Evolutionary conservation across 1,284 basidiomycete genomes (phyloP).

Genomic region (Papiliotrema flavescens): DNA sequence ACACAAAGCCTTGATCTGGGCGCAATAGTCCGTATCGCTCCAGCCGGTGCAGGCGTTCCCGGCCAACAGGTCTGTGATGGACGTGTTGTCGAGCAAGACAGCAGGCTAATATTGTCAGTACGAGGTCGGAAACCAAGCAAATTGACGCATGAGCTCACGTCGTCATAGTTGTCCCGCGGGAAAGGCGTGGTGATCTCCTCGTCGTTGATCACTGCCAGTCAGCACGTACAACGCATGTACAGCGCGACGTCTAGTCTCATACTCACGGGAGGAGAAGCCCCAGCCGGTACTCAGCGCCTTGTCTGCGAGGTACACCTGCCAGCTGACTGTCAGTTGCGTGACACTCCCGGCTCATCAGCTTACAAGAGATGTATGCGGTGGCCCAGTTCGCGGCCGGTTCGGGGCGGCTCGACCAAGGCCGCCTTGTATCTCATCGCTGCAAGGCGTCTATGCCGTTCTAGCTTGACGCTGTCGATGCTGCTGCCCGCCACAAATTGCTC

Average conservation of each 20-base stretch:
- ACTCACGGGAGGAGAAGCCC: slow-evolving; percentile 25
- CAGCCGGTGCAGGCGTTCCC: slow-evolving; percentile 1
- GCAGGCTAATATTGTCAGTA: slow-evolving; percentile 9
- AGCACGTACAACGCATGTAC: background rate
- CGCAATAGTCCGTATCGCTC: slow-evolving; percentile 17
- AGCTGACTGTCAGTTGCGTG: slow-evolving; percentile 20
- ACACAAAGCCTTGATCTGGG: slow-evolving; percentile 24
- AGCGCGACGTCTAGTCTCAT: slow-evolving; percentile 9
- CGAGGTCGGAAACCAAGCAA: background rate
- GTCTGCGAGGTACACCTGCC: slow-evolving; percentile 34
- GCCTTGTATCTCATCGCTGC: slow-evolving; percentile 24
- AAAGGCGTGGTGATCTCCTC: slow-evolving; percentile 45
- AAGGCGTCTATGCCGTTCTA: slow-evolving; percentile 17
- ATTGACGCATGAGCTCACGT: background rate
- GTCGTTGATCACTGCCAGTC: slow-evolving; percentile 18
- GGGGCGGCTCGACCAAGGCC: slow-evolving; percentile 20
- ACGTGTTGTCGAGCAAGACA: slow-evolving; percentile 22
- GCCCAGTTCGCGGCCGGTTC: slow-evolving; percentile 21
- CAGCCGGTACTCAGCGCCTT: slow-evolving; percentile 12
- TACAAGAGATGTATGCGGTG: slow-evolving; percentile 42
- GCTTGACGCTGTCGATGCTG: slow-evolving; percentile 3
- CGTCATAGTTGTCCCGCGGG: slow-evolving; percentile 34
- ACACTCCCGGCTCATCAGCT: slow-evolving; percentile 7
- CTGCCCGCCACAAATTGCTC: slow-evolving; percentile 16
- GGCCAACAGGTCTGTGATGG: slow-evolving; percentile 20